Base-by-base conservation (phyloP, 306 rosid genomes). In the Sechiopsis laciniata region DNA sequence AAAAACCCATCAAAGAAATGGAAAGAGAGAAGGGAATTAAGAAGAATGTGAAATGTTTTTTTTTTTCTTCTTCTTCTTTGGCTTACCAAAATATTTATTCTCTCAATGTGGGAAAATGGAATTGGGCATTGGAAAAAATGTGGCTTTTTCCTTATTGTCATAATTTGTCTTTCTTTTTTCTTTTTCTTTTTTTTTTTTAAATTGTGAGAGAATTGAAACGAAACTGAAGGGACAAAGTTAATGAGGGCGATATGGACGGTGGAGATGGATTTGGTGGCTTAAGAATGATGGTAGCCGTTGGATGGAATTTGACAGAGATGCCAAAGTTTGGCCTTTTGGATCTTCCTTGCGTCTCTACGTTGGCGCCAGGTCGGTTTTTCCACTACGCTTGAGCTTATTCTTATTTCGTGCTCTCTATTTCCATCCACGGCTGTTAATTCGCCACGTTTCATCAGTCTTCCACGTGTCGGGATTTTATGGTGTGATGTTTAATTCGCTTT, bases 321-420 rank as follows among this genome's bases (percentile, higher is more conserved):
- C 89, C 85, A 78, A 88, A 75, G 88, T 85, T 85, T 88, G 87
- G 89, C 88, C 86, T 85, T 87, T 90, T 84, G 97, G 96, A 92
- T 85, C 85, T 88, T 85, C 82, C 78, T 86, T 26, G 90, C 90
- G 90, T 87, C 87, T 77, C 52, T 78, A 74, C 74, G 81, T 83
- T 83, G 81, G 80, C 84, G 79, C 78, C 15, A 83, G 94, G 90
- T 88, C 86, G 82, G 88, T 91, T 78, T 76, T 84, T 88, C 85
- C 91, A 87, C 93, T 73, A 84, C 79, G 87, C 86, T 79, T 79
- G 61, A 69, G 64, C 80, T 48, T 42, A 77, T 74, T 81, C 54
- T 16, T 12, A 0, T 40, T 24, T 6, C 8, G 5, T 48, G 15
- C 29, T n/a, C 74, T 14, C 11, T 12, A 37, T 6, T 52, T 6